Base-by-base conservation (phyloP, 345 rosid species). In the Lepidium didymum region DNA sequence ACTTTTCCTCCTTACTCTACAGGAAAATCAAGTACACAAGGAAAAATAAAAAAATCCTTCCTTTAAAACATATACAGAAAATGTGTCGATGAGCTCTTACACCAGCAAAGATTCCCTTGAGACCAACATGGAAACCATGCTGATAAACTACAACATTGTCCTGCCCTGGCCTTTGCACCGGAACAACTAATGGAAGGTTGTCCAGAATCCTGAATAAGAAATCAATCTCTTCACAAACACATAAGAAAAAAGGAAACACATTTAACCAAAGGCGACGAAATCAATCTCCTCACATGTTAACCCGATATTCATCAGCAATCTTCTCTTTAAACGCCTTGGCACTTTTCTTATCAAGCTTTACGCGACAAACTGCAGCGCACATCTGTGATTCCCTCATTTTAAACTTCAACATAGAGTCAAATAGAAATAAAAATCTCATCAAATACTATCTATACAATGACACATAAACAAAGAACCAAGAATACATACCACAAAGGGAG, bases 231-330 rank as follows among this genome's bases (percentile, higher is more conserved):
- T 41, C 33, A 37, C 3, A 1, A 55, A 13, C 1, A 23, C 6
- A 74, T 1, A 11, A 2, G 0, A n/a, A 1, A 15, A 29, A n/a
- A 0, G 4, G 31, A 18, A 42, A 34, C 37, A 62, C 43, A 60
- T 16, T 43, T 21, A 41, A 29, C 43, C 10, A 41, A 29, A 38
- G 1, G 5, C 7, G 16, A 46, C 46, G 9, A 49, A 23, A 72
- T 5, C 31, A 47, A 37, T 42, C 49, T 49, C 55, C 86, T 76
- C 74, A 87, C 95, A 90, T 90, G 72, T 89, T 89, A 15, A 86
- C 96, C 14, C 88, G 82, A 68, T 92, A 92, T 41, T 92, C 98
- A 68, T 92, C 96, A 10, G 82, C 73, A 14, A 89, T 89, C 82
- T 87, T 92, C 65, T 89, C 96, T 80, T 82, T 87, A 69, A 87